Evolutionary conservation across 2,329 filamentous ascomycete genomes (phyloP), one percentile per base, ranked within the genome.

Genomic region (Elsinoe arachidis): DNA sequence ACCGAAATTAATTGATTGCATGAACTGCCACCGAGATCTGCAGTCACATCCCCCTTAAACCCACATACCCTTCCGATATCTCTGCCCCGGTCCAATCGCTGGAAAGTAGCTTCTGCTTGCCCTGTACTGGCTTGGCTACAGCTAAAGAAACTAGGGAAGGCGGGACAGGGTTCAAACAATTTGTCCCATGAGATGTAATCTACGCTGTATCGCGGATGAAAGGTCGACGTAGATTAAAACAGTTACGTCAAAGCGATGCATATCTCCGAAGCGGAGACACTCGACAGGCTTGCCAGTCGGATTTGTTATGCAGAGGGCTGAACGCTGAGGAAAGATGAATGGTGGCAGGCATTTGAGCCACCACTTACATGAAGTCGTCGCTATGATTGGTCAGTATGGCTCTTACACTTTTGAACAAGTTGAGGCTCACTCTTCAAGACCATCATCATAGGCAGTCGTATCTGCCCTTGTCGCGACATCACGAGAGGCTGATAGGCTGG

Each of bases 371-470:
- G 66, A 87, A 87, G 71, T 87, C 84, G 64, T 85, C 84, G 67
- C 84, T 87, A 58, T 49, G 3, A 38, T 14, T 15, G n/a, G 61
- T 67, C 58, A 66, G 62, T 7, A 35, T 34, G 38, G 3, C 26
- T 12, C 41, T 3, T 17, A 12, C 11, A 34, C 15, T 30, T 23
- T 47, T 43, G 23, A 26, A 3, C 38, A 17, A 37, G 33, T 52
- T 23, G 17, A 23, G 21, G 85, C 90, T 79, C 78, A 89, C 82
- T 95, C 92, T 74, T 88, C 92, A 68, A 89, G 89, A 60, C 71
- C 78, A 39, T 89, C 87, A 30, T 89, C 88, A 68, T 97, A 96
- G 49, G 83, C 77, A 58, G 80, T 82, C n/a, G 82, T 84, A 72
- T 97, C 92, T 14, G 84, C 79, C 52, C 75, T 74, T 62, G 66